These are phyloP conservation scores for Acacia confusa DNA, from an alignment of 306 rosid genomes.

Conservation along the genomic window DNA sequence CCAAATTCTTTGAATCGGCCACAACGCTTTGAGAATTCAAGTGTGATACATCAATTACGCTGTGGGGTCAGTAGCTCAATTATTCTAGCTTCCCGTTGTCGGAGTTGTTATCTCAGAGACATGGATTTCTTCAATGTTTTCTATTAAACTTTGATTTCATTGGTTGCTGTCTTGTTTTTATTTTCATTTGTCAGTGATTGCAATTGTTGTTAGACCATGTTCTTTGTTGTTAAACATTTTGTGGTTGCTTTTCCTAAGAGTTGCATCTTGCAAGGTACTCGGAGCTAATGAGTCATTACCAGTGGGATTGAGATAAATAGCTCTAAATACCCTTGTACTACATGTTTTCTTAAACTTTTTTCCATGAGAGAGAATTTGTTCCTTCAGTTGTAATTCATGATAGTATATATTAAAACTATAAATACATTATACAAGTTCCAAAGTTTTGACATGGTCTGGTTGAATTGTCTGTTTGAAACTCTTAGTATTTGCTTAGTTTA, in stretches of 20 bases:
- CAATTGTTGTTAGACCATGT: not conserved
- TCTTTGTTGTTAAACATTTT: not conserved
- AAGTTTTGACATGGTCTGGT: no score
- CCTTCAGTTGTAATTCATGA: not conserved
- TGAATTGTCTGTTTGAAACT: no score
- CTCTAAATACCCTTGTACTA: not conserved
- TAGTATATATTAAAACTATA: no score
- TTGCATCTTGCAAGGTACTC: not conserved
- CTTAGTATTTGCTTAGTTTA: not conserved
- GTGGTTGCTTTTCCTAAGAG: not conserved
- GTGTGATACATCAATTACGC: constrained; percentile 91
- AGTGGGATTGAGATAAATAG: not conserved
- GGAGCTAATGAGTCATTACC: no score
- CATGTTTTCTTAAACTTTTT: not conserved
- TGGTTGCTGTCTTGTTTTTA: not conserved
- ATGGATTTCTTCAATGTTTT: constrained; percentile 22
- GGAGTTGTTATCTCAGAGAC: constrained; percentile 27
- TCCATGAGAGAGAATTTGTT: not conserved
- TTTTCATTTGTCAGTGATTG: not conserved
- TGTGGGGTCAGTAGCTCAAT: constrained; percentile 81
- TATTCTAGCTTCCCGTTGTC: constrained; percentile 26
- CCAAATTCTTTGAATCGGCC: constrained; percentile 91
- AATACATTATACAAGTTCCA: no score
- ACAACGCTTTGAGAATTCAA: constrained; percentile 81
- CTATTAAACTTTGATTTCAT: not conserved